phyloP scores from a whole-genome alignment of 208 protist species.

The Angomonas deanei region DNA sequence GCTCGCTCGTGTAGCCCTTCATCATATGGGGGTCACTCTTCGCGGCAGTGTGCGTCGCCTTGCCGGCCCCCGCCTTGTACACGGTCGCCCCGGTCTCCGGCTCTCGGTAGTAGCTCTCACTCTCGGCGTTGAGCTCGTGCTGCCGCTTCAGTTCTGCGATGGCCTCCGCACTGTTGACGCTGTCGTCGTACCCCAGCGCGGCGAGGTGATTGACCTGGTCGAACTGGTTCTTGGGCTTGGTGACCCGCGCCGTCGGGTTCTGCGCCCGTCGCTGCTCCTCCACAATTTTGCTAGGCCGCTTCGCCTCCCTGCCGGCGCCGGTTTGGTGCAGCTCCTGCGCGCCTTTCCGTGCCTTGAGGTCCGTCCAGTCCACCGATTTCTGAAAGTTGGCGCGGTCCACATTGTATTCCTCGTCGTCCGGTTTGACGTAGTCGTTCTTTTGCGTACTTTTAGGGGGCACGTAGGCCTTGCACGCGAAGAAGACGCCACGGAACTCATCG shows the following conservation, averaged over 20 bases:
- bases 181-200: slow-evolving; percentile 43
- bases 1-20: slow-evolving; percentile 29
- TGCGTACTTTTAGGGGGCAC: slow-evolving; percentile 49
- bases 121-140: slow-evolving; percentile 26
- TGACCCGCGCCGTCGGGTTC: slow-evolving; percentile 24
- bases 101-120: slow-evolving; percentile 63
- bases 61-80: slow-evolving; percentile 45
- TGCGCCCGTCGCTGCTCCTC: slow-evolving; percentile 11
- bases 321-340: slow-evolving; percentile 22
- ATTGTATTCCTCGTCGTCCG: slow-evolving; percentile 41
- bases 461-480: slow-evolving; percentile 56
- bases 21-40: slow-evolving; percentile 11
- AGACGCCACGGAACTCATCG: slow-evolving; percentile 71
- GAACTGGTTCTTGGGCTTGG: slow-evolving; percentile 85
- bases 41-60: slow-evolving; percentile 3
- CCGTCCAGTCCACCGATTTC: slow-evolving; percentile 60
- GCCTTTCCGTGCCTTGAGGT: slow-evolving; percentile 31
- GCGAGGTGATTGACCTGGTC: slow-evolving; percentile 62
- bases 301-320: slow-evolving; percentile 8
- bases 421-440: slow-evolving; percentile 54
- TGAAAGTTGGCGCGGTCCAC: slow-evolving; percentile 65
- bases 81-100: slow-evolving; percentile 62
- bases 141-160: slow-evolving; percentile 48
- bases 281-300: slow-evolving; percentile 15
- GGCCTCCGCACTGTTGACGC: slow-evolving; percentile 38